Percentiles rank a stretch among this genome's conserved stretches.
Evolutionary conservation across 306 rosid genomes (phyloP).

Genomic region (Vicia sativa): DNA sequence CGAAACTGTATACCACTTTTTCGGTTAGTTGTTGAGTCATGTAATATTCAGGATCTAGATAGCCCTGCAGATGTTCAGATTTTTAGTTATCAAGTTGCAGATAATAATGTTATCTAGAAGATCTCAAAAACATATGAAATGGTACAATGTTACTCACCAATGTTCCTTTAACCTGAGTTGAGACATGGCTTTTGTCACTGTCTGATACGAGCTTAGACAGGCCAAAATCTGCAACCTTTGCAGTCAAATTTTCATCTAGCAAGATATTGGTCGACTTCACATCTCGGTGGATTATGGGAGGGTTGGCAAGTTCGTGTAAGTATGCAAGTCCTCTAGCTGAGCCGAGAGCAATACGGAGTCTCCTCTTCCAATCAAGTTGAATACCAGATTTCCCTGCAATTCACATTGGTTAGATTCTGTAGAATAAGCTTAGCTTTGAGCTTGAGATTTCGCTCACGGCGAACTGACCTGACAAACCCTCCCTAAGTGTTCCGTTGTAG

Average conservation of each 20-base stretch:
- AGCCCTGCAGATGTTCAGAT: constrained; percentile 64
- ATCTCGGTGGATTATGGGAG: constrained; percentile 95
- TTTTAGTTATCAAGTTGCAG: constrained; percentile 15
- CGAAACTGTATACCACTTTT: constrained; percentile 94
- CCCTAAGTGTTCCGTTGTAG: constrained; percentile 84
- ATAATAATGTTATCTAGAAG: constrained; percentile 18
- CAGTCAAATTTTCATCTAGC: constrained; percentile 76
- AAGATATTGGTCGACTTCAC: constrained; percentile 83
- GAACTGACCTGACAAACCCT: constrained; percentile 70
- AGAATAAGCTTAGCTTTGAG: constrained; percentile 13
- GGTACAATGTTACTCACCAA: constrained; percentile 54
- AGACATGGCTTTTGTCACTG: constrained; percentile 79
- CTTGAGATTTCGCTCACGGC: not conserved
- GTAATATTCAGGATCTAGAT: constrained; percentile 93
- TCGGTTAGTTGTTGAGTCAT: constrained; percentile 89
- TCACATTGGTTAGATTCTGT: constrained; percentile 30
- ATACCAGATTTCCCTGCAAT: constrained; percentile 71
- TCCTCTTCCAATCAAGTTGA: constrained; percentile 93
- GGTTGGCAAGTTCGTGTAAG: constrained; percentile 93
- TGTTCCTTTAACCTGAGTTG: constrained; percentile 97
- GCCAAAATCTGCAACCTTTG: constrained; percentile 98
- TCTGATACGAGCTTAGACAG: constrained; percentile 82
- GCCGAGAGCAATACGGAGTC: constrained; percentile 90
- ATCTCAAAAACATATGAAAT: constrained; percentile 4
- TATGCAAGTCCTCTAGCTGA: constrained; percentile 96